Conservation (phyloP, 192 early-diverging fungal species). For the Endogone sp. region DNA sequence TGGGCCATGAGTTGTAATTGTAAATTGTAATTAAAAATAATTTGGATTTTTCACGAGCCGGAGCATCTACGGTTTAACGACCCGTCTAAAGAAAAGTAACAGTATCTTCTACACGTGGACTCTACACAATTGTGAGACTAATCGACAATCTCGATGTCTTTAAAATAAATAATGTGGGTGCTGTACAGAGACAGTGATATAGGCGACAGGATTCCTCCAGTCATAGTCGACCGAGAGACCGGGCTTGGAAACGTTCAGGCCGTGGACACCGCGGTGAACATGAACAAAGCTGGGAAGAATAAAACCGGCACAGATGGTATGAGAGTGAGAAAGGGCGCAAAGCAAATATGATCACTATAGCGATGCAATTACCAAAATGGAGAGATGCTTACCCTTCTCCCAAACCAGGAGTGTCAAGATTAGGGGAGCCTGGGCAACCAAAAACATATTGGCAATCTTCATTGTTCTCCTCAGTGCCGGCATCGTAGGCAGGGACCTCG, state of each 20-base stretch:
- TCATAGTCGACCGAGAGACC: background rate
- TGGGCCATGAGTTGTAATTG: too few species aligned
- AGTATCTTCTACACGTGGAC: too few species aligned
- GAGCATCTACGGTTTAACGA: too few species aligned
- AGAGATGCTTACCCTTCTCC: background rate
- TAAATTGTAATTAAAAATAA: too few species aligned
- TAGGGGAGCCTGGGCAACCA: background rate
- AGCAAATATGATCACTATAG: background rate
- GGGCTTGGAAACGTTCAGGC: background rate
- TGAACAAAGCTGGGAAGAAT: background rate
- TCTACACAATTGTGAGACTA: too few species aligned
- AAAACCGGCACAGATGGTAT: too few species aligned
- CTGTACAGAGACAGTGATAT: background rate
- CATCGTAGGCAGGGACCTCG: background rate
- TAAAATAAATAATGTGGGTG: too few species aligned
- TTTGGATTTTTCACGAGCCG: too few species aligned
- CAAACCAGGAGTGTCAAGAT: background rate
- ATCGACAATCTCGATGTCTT: too few species aligned
- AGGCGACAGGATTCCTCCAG: background rate
- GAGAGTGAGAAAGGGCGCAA: background rate
- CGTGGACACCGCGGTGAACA: background rate
- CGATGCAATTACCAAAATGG: background rate
- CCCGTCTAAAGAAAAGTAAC: too few species aligned
- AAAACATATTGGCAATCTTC: background rate
- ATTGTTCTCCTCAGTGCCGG: background rate